Evolutionary conservation across 805 yeast species (phyloP), one percentile per base, ranked within the genome.

Genomic region (Cyberlindnera subsufficiens): DNA sequence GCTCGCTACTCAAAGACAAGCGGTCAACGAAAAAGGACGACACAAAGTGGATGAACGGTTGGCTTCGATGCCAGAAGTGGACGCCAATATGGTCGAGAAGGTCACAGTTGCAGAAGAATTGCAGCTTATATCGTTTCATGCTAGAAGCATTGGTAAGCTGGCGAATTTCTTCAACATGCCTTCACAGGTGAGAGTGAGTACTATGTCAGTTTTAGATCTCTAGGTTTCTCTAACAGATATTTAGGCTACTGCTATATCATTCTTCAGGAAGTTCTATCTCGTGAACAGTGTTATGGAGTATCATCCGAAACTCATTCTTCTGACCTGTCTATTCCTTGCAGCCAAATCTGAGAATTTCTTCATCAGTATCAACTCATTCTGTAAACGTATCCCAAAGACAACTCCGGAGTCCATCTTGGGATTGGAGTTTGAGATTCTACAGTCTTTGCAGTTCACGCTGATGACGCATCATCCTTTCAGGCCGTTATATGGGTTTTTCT

Each of bases 271-370:
- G 58, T 93, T 93, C 61, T 93, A 82, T 60, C 68, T 93, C 32
- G 72, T 73, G 19, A 80, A 89, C 59, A 81, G 91, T 22, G 91
- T 86, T 22, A 81, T 89, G 88, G 89, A 88, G 51, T 78, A 76
- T 54, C 93, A 87, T 55, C 99, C 99, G 10, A 86, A 86, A 56
- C 75, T 80, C 45, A 72, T 93, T 16, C 71, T 93, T n/a, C 67
- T 79, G 42, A 83, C 95, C 2, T 83, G 96, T 49, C 74, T 93
- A 11, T 93, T 89, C 60, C 67, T 93, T 30, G 96, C 97, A 6
- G 90, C 96, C 35, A 93, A 93, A 63, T 78, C 90, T 15, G 99
- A 93, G 57, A 91, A 93, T 64, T 82, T 78, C 60, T 91, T 90
- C 64, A 83, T 93, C 27, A 78, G 96, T 22, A 85, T 91, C 46